Conservation (phyloP, 192 early-diverging fungal genomes). For the Backusella liffmaniae region DNA sequence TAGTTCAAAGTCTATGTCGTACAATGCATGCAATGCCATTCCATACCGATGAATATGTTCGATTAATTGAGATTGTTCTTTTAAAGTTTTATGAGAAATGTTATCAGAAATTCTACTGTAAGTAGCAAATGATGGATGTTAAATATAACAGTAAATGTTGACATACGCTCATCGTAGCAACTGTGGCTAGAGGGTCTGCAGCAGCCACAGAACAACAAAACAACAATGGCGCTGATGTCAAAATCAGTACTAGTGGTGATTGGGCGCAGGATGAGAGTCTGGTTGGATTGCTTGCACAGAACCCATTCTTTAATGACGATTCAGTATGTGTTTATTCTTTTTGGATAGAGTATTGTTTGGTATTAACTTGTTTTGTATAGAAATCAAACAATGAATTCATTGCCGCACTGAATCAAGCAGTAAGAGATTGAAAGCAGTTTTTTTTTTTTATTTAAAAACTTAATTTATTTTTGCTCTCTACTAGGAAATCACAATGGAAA, state of each 20-base stretch:
- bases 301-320: constrained; percentile 40
- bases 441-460: neutral
- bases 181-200: constrained; percentile 5
- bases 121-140: neutral
- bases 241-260: constrained; percentile 39
- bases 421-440: constrained; percentile 2
- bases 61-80: constrained; percentile 66
- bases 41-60: constrained; percentile 66
- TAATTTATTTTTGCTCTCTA: neutral
- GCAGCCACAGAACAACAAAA: constrained; percentile 7
- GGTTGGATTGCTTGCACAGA: constrained; percentile 40
- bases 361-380: neutral
- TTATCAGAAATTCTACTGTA: constrained; percentile 50
- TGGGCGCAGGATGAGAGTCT: constrained; percentile 49
- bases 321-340: constrained; percentile 8
- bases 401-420: constrained; percentile 33
- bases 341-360: neutral
- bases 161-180: neutral
- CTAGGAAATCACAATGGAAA: constrained; percentile 75
- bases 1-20: constrained; percentile 64
- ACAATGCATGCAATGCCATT: constrained; percentile 64
- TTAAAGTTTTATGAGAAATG: constrained; percentile 73
- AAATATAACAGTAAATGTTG: no score
- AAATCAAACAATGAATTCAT: constrained; percentile 27
- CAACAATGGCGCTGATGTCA: constrained; percentile 27